These are phyloP conservation scores for Solanum habrochaites DNA, from an alignment of 257 asterid species.

Conservation along the genomic window DNA sequence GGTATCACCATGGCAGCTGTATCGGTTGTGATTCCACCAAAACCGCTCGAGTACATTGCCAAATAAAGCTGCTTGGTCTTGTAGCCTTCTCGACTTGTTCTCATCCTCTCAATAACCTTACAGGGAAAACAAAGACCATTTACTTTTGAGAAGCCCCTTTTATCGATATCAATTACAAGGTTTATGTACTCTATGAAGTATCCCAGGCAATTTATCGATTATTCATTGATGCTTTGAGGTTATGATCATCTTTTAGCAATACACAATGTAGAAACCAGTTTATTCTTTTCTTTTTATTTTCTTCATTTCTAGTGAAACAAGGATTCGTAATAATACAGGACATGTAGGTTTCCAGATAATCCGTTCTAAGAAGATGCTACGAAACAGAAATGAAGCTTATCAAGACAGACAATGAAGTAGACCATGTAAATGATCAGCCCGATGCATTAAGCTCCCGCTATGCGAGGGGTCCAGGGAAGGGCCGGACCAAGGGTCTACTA, in stretches of 20 bases:
- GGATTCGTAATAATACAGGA: neutral
- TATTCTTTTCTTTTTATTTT: neutral
- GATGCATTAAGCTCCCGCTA: neutral
- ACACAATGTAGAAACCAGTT: neutral
- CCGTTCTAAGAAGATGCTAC: neutral
- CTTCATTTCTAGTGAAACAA: neutral
- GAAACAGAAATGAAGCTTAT: neutral
- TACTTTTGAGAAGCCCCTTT: neutral
- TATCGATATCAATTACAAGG: neutral
- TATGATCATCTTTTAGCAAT: neutral
- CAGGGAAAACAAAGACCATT: neutral
- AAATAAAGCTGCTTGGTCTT: slow-evolving; percentile 54
- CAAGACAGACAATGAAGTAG: neutral
- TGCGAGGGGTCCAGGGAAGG: neutral
- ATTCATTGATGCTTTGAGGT: neutral
- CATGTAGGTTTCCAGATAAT: neutral
- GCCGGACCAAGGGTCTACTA: neutral
- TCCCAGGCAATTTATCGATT: neutral
- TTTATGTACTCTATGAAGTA: neutral
- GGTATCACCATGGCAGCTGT: slow-evolving; percentile 88
- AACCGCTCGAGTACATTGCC: slow-evolving; percentile 87
- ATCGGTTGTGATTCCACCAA: slow-evolving; percentile 82
- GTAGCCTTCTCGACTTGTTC: slow-evolving; percentile 28
- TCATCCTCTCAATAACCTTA: slow-evolving; percentile 65
- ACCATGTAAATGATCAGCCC: neutral